These are phyloP conservation scores for Setaria italica DNA, from an alignment of 202 grass and related monocot genomes.

Conservation along the genomic window DNA sequence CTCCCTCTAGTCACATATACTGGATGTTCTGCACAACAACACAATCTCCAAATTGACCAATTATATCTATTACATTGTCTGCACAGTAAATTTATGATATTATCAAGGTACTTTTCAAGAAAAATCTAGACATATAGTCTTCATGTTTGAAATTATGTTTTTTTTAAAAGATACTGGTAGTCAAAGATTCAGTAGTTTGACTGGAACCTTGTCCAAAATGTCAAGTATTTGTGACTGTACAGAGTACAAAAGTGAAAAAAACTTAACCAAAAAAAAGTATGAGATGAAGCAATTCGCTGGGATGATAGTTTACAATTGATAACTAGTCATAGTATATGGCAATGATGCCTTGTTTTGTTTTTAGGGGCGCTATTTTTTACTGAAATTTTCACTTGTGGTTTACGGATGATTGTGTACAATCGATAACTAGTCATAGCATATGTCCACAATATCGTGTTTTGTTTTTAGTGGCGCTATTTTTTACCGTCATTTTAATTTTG, in stretches of 20 bases:
- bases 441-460: background rate
- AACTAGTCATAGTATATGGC: slow-evolving; percentile 3
- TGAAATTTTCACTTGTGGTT: background rate
- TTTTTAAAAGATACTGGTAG: slow-evolving; percentile 8
- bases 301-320: background rate
- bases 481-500: background rate
- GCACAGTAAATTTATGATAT: background rate
- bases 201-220: background rate
- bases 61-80: background rate
- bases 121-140: slow-evolving; percentile 2
- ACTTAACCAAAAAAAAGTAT: slow-evolving; percentile 12
- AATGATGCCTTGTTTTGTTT: slow-evolving; percentile 6
- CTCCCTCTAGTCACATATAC: too few relatives aligned
- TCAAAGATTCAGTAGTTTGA: background rate
- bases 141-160: background rate
- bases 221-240: background rate
- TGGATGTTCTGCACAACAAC: too few relatives aligned
- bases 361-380: background rate
- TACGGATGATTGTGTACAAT: background rate
- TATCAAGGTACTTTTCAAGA: background rate
- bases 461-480: slow-evolving; percentile 12
- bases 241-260: background rate
- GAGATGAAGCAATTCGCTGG: slow-evolving; percentile 13
- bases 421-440: background rate
- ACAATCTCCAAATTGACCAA: background rate